Conservation (phyloP, 1,139 yeast species). For the Yamadazyma diddensiae region DNA sequence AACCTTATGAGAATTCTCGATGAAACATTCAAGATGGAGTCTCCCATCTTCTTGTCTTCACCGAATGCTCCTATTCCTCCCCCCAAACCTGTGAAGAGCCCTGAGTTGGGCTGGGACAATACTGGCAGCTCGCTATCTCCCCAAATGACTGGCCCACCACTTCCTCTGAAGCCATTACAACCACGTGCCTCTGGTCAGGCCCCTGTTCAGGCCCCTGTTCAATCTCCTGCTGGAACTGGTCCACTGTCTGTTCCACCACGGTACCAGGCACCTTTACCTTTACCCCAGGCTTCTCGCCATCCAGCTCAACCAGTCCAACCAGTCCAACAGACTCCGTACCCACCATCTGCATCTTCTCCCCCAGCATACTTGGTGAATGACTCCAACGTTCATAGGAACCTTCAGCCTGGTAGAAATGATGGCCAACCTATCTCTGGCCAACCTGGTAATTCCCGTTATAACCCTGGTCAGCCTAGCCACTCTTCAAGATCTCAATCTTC, state of each 20-base stretch:
- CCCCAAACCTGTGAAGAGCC: conserved; percentile 4
- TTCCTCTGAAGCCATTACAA: conserved; percentile 7
- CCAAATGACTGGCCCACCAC: conserved; percentile 10
- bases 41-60: conserved; percentile 19
- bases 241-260: conserved; percentile 22
- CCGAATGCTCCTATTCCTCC: conserved; percentile 7
- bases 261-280: conserved; percentile 34
- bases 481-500: no score
- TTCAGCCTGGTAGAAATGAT: no score
- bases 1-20: conserved; percentile 35
- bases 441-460: no score
- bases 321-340: not conserved
- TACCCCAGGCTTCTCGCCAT: conserved; percentile 20
- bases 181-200: not conserved
- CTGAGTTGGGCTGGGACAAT: not conserved
- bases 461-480: no score
- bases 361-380: not conserved
- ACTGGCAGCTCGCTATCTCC: not conserved
- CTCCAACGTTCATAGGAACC: no score
- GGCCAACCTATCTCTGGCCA: no score
- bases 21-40: conserved; percentile 39
- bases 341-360: not conserved
- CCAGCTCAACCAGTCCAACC: not conserved
- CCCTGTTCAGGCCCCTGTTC: not conserved
- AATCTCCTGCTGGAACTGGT: not conserved